These are phyloP conservation scores for Blastomyces silverae DNA, from an alignment of 2,329 filamentous ascomycete genomes.

Conservation along the genomic window DNA sequence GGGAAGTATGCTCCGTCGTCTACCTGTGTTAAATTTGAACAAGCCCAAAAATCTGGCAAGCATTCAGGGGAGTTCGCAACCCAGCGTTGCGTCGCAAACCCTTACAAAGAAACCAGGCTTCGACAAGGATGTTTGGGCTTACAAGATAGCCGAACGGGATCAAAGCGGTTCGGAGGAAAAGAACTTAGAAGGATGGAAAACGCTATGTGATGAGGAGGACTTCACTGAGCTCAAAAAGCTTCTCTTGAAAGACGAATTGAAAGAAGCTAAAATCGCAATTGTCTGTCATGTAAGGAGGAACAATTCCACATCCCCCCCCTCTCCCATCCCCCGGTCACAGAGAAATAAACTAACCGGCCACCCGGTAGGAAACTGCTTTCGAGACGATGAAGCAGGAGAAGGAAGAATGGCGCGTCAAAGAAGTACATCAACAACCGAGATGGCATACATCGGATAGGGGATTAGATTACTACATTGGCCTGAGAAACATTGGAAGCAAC, in stretches of 20 bases:
- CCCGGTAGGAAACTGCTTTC: not conserved
- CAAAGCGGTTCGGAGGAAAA: not conserved
- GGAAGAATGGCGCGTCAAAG: not conserved
- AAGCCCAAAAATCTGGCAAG: not conserved
- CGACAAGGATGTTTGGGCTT: slow-evolving; percentile 15
- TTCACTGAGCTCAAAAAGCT: slow-evolving; percentile 16
- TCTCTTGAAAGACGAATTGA: slow-evolving; percentile 10
- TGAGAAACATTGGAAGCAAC: not conserved
- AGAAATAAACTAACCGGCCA: not conserved
- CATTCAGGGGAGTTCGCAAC: not conserved
- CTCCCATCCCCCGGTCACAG: not conserved
- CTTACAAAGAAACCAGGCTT: slow-evolving; percentile 3
- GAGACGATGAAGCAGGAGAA: no score
- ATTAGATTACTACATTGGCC: not conserved
- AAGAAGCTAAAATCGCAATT: slow-evolving; percentile 12
- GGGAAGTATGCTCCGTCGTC: slow-evolving; percentile 12
- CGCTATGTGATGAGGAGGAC: slow-evolving; percentile 14
- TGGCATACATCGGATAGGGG: not conserved
- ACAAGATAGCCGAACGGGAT: slow-evolving; percentile 14
- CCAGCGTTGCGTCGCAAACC: no score
- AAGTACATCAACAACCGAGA: not conserved
- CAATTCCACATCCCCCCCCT: not conserved
- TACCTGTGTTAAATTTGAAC: slow-evolving; percentile 9
- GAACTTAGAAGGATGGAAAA: slow-evolving; percentile 13
- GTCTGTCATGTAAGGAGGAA: slow-evolving; percentile 19